Base-by-base conservation (phyloP, 2,329 filamentous ascomycete species). In the Capronia epimyces region DNA sequence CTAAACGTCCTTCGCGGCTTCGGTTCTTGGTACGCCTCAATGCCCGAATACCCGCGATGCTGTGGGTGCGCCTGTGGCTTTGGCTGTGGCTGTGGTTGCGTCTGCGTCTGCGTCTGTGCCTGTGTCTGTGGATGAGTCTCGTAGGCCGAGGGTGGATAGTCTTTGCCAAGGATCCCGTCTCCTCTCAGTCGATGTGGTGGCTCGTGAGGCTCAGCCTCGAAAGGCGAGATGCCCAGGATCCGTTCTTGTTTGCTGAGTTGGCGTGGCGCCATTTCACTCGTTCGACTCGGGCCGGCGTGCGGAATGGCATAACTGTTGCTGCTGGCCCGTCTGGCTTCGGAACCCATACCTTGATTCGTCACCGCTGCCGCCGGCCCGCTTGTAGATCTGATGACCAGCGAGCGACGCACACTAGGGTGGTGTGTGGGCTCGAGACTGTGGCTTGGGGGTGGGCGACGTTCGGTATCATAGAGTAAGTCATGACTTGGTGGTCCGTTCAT, bases 1-100 rank as follows among this genome's bases (percentile, higher is more conserved):
- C 59, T 58, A 22, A 56, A 58, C 18, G 44, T 51, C 44, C 61
- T 55, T 43, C 62, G 61, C 43, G 62, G 59, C 52, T 54, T 62
- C 13, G 61, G 57, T 45, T 62, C 62, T 27, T 58, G 53, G 45
- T 66, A 67, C 7, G 65, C 64, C 43, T 67, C 64, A 20, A 66
- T 62, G 13, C 65, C 63, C 6, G 56, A 56, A 53, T 67, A 67
- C 37, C 65, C 53, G 25, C 37, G 18, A 10, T 46, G 24, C n/a
- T 36, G 13, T n/a, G n/a, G n/a, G n/a, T n/a, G n/a, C n/a, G n/a
- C n/a, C n/a, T n/a, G 9, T 55, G 49, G 13, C 34, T 29, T 27
- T 34, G 9, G 31, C n/a, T 45, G 43, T 34, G 31, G 42, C 10
- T 46, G 29, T 37, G 25, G 36, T 4, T 18, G 25, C 25, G 16